phyloP scores from a whole-genome alignment of 208 protist genomes.

The Leptomonas seymouri region DNA sequence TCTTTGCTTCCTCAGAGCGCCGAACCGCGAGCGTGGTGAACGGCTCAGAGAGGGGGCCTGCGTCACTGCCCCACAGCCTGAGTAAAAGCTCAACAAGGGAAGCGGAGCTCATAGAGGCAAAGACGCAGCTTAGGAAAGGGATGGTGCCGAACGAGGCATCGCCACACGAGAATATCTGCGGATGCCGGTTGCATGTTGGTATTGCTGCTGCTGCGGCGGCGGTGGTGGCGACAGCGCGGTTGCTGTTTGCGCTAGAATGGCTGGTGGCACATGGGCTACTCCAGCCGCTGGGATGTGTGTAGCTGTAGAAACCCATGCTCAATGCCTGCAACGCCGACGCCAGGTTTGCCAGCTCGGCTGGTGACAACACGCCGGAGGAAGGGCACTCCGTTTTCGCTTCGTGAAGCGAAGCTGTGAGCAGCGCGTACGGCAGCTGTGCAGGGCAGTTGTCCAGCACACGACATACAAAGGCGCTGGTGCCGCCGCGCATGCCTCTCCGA shows the following conservation, averaged over 20 bases:
- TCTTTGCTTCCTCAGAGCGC: background rate
- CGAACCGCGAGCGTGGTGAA: background rate
- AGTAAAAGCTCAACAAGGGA: background rate
- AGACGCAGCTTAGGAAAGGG: background rate
- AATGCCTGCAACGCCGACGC: background rate
- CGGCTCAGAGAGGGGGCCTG: background rate
- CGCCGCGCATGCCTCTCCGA: background rate
- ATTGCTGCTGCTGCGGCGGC: background rate
- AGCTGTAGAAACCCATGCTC: background rate
- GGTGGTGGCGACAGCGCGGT: too few relatives aligned
- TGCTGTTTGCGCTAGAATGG: too few relatives aligned
- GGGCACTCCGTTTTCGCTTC: background rate
- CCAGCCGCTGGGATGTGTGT: background rate
- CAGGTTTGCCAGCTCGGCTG: background rate
- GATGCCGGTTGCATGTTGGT: background rate
- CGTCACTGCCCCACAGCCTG: background rate
- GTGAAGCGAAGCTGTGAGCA: slow-evolving; percentile 5
- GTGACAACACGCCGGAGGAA: background rate
- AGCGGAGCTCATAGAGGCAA: background rate
- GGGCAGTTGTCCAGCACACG: slow-evolving; percentile 19
- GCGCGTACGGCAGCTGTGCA: background rate
- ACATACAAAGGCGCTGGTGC: slow-evolving; percentile 3
- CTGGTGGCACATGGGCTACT: too few relatives aligned
- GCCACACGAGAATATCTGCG: background rate
- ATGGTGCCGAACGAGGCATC: background rate